Evolutionary conservation across 192 early-diverging fungal genomes (phyloP).

Genomic region (Coemansia sp.): DNA sequence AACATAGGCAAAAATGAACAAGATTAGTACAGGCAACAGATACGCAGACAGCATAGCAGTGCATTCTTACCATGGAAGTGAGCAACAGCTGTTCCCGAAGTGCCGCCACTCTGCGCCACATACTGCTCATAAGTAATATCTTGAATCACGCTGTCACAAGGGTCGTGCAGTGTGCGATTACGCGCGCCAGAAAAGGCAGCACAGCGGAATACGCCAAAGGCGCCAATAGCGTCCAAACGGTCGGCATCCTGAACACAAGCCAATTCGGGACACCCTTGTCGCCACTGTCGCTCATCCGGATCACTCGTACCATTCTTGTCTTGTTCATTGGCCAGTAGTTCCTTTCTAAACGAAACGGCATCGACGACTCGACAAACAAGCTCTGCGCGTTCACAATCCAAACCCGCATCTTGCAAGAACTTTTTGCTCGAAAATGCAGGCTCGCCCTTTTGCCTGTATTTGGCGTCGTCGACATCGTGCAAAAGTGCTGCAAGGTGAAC

Average conservation of each 20-base stretch:
- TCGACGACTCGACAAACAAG: constrained; percentile 63
- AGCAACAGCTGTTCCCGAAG: constrained; percentile 60
- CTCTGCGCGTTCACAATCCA: constrained; percentile 50
- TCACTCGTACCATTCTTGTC: constrained; percentile 27
- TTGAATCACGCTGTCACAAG: constrained; percentile 52
- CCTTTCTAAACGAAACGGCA: constrained; percentile 68
- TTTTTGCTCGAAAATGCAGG: constrained; percentile 51
- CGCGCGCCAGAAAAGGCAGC: constrained; percentile 71
- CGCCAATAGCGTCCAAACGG: constrained; percentile 73
- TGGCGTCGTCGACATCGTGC: constrained; percentile 72
- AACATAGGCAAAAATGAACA: background rate
- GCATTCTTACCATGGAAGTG: constrained; percentile 65
- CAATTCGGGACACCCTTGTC: constrained; percentile 60
- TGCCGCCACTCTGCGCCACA: constrained; percentile 52
- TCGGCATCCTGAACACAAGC: constrained; percentile 76
- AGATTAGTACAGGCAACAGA: background rate
- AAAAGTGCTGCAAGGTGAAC: constrained; percentile 70
- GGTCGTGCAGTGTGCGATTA: constrained; percentile 61
- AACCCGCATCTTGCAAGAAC: constrained; percentile 55
- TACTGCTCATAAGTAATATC: constrained; percentile 68
- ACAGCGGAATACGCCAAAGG: constrained; percentile 74
- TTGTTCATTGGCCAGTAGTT: constrained; percentile 58
- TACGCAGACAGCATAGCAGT: background rate
- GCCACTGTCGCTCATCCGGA: constrained; percentile 54
- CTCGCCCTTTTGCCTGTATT: constrained; percentile 58